Evolutionary conservation across 139 green algal species (phyloP), one percentile per base, ranked within the genome.

Genomic region (Chloropicon primus): DNA sequence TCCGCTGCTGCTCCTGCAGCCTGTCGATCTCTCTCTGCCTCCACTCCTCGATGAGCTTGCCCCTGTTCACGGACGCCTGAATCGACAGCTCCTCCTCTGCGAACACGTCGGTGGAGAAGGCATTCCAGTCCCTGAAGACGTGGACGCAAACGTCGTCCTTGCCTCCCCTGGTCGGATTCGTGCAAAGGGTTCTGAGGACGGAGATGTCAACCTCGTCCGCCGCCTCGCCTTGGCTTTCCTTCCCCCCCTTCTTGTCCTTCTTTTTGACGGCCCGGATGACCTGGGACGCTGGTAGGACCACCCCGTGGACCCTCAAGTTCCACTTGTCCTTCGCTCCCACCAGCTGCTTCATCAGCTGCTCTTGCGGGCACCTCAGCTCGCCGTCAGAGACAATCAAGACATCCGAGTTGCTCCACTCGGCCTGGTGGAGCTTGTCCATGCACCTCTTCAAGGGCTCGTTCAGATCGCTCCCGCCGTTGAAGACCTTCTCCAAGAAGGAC

Each of bases 391-490:
- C 90, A 27, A 96, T 86, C 79, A 96, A 83, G 26, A 96, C 92
- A 85, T 96, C 91, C 23, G 82, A 90, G 86, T 96, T 96, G 29
- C 89, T 87, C 91, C 91, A 96, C 79, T 91, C 90, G 26, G 89
- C 80, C 25, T 95, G 87, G 1, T 83, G 84, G 26, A 96, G 85
- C 10, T 91, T 81, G 73, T 86, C 79, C 24, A 96, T 82, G 84
- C 91, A 96, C 72, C 87, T 82, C 73, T 82, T 78, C 5, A 96
- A 81, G 17, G 91, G 91, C 78, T 92, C 89, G 80, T 96, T 96
- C 86, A 96, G 95, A 86, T 96, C 91, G 17, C 77, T 86, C 74
- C 91, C 91, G 27, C 91, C 91, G 72, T 96, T 96, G 89, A 96
- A 96, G 74, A 83, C 84, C 77, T 89, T 92, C 80, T 96, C 91